Percentiles rank a stretch among this genome's conserved stretches.
These are phyloP conservation scores for Gossypium aridum DNA, from an alignment of 441 rosid genomes.

Conservation along the genomic window DNA sequence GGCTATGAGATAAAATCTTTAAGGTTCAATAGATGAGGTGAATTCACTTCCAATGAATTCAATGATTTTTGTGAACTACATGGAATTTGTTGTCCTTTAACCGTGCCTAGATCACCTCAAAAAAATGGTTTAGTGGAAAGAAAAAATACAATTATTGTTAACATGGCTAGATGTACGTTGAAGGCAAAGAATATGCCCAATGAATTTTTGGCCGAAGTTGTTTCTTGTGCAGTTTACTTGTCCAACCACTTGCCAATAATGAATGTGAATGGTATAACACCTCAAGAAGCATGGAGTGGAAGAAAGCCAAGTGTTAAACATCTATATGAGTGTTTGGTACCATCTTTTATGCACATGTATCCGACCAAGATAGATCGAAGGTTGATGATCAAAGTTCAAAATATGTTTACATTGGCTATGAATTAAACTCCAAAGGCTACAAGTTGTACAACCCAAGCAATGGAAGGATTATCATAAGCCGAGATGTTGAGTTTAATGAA, in stretches of 20 bases:
- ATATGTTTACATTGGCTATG: neutral
- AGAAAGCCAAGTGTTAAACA: too few relatives aligned
- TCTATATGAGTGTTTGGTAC: too few relatives aligned
- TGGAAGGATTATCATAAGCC: neutral
- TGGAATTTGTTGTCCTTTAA: too few relatives aligned
- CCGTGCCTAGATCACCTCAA: too few relatives aligned
- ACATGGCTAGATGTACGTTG: too few relatives aligned
- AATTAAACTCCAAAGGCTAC: neutral
- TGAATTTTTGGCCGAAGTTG: neutral
- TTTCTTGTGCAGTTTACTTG: neutral
- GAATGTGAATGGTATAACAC: neutral
- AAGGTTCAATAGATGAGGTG: neutral
- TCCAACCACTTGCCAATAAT: neutral
- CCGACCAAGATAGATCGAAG: too few relatives aligned
- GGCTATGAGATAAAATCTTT: neutral
- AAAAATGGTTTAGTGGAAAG: too few relatives aligned
- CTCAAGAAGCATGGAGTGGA: neutral
- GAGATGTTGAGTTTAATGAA: neutral
- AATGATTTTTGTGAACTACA: neutral
- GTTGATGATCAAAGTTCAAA: neutral
- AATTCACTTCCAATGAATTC: neutral
- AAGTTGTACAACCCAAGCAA: neutral
- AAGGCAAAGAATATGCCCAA: too few relatives aligned
- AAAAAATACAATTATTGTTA: too few relatives aligned
- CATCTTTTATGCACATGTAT: too few relatives aligned